phyloP scores from a whole-genome alignment of 2,329 filamentous ascomycete genomes.

The Furcasterigmium furcatum region DNA sequence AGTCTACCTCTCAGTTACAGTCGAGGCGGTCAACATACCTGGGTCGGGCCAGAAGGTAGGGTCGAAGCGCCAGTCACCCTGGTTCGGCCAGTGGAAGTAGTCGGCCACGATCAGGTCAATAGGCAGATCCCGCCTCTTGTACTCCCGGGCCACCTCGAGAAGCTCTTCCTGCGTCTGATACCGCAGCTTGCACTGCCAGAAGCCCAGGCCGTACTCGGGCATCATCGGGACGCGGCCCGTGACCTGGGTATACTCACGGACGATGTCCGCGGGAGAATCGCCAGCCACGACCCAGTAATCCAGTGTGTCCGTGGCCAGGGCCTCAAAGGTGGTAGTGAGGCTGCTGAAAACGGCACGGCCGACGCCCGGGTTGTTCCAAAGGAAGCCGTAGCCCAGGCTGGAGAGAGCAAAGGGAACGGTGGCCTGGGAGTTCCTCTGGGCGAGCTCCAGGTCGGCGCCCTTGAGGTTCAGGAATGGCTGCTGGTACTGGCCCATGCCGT shows the following conservation, averaged over 20 bases:
- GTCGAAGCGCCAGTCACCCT: conserved; percentile 69
- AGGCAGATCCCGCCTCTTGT: conserved; percentile 47
- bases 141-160: conserved; percentile 54
- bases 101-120: conserved; percentile 61
- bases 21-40: neutral
- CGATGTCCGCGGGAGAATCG: conserved; percentile 51
- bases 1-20: neutral
- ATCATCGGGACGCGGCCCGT: conserved; percentile 62
- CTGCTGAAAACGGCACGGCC: conserved; percentile 59
- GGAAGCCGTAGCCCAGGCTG: conserved; percentile 56
- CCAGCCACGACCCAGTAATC: conserved; percentile 65
- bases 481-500: conserved; percentile 68
- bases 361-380: conserved; percentile 65
- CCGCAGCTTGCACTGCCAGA: conserved; percentile 62
- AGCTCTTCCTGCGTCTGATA: conserved; percentile 62
- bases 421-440: conserved; percentile 65
- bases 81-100: conserved; percentile 62
- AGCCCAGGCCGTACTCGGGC: conserved; percentile 62
- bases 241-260: conserved; percentile 50
- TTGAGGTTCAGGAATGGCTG: conserved; percentile 62
- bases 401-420: conserved; percentile 61
- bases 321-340: conserved; percentile 60
- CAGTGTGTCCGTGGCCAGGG: conserved; percentile 50
- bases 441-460: conserved; percentile 59
- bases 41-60: conserved; percentile 62